Base-by-base conservation (phyloP, 1,284 basidiomycete species). In the Leccinum cinnamomeum region DNA sequence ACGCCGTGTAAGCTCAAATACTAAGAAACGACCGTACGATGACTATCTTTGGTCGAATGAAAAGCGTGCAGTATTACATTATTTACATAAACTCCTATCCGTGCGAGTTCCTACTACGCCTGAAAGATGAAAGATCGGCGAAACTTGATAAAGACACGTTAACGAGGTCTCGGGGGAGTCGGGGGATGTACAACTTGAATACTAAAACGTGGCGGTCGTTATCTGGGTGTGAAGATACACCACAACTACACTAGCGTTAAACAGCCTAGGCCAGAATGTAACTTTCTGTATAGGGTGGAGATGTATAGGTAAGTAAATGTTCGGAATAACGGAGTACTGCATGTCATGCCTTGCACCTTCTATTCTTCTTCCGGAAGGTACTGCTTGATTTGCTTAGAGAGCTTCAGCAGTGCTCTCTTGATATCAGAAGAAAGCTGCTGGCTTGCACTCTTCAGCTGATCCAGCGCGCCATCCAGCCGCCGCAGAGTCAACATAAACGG, bases 341-440 rank as follows among this genome's bases (percentile, higher is more conserved):
- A 12, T 46, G 44, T 48, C 18, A 48, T 12, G 11, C 5, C 11
- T 48, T 48, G 46, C 46, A 8, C 5, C 11, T 6, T 33, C 25
- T 18, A 33, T 25, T 25, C 23, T 41, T 18, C 16, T 11, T 28
- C 16, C 30, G 33, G 37, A 25, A 20, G 10, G 12, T 14, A 75
- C 66, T 4, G 81, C 82, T 53, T 78, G 73, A 3, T 77, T 75
- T 1, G 84, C 84, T 28, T n/a, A 11, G 46, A 53, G 7, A 61
- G 60, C 48, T 35, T 61, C 10, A 4, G 35, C 16, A 61, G 20
- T 5, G 58, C 60, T 18, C 48, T 51, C 48, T 61, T 61, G n/a
- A 61, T 61, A 30, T 61, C 60, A 14, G 7, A 16, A 35, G 48
- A 61, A 23, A 61, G 48, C 20, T 5, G 28, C 16, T 37, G 59